Evolutionary conservation across 2,329 filamentous ascomycete species (phyloP), one percentile per base, ranked within the genome.

Genomic region (Cercospora zeae-maydis): DNA sequence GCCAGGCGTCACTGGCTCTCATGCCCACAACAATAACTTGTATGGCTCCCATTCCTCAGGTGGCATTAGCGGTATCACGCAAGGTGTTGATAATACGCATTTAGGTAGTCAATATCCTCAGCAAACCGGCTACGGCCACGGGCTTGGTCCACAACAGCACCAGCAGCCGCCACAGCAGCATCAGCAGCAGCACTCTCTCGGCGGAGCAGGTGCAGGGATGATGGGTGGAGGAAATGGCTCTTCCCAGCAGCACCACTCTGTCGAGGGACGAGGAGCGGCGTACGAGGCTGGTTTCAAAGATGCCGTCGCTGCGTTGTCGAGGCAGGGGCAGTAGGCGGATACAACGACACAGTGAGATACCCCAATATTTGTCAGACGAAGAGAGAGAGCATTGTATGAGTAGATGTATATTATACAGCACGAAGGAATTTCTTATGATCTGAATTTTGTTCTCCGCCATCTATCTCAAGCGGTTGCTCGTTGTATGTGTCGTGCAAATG

Each of bases 241-340:
- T 42, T 36, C 53, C 10, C 53, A 56, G 19, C 53, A 56, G 19
- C 53, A 56, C 51, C 49, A 61, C 51, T 54, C 49, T 47, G 58
- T 36, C 10, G 39, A 61, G 49, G 58, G 54, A 31, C 37, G 51
- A 19, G 61, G 57, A 11, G 61, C 56, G 47, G 57, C 57, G 27
- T 63, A 62, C 21, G 60, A 62, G 10, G 60, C 60, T 10, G 54
- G 60, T 2, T 62, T 52, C 39, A 62, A 58, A 24, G 60, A 62
- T 53, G 60, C 60, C 19, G 54, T 62, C n/a, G 53, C 53, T 37
- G 31, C 53, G 16, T 56, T 56, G 53, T 37, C 53, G 47, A 52
- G 47, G 21, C 24, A 30, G 24, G 24, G 30, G 13, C 47, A 52
- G 47, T 52, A 52, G 47, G 10, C 24, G 24, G 4, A 24, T 14